Evolutionary conservation across 164 flowering plant genomes (phyloP).

Genomic region (Sedum album): DNA sequence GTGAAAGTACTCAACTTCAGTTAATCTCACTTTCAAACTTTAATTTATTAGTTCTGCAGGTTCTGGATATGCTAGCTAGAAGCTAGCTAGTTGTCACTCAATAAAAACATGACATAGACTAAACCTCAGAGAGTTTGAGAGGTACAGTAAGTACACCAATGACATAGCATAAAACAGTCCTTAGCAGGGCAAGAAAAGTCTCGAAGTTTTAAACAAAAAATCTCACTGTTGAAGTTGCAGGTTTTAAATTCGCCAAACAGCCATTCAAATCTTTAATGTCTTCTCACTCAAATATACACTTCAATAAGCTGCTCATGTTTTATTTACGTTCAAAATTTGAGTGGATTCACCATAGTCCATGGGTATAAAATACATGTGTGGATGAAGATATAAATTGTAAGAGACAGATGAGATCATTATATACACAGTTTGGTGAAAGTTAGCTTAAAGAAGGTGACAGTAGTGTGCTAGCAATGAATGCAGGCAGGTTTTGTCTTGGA

Average conservation of each 20-base stretch:
- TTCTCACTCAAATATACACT: not conserved
- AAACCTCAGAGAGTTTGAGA: constrained; percentile 4
- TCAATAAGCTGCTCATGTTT: not conserved
- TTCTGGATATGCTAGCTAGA: constrained; percentile 3
- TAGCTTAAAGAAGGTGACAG: constrained; percentile 2
- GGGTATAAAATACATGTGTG: not conserved
- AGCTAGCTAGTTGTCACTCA: constrained; percentile 5
- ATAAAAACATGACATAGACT: not conserved
- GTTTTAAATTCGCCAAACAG: not conserved
- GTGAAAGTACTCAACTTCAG: constrained; percentile 8
- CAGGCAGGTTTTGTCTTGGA: constrained; percentile 3
- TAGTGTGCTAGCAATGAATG: constrained; percentile 6
- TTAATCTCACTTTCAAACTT: constrained; percentile 1
- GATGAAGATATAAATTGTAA: not conserved
- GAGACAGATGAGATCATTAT: not conserved
- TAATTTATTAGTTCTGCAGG: constrained; percentile 1
- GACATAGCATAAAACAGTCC: not conserved
- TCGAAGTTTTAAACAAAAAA: not conserved
- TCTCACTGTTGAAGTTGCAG: not conserved
- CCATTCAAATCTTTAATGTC: not conserved
- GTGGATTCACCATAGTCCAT: not conserved
- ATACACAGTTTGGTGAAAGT: constrained; percentile 1
- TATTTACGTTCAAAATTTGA: not conserved
- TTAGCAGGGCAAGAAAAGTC: not conserved
- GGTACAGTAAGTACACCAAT: not conserved